Conservation (phyloP, 306 rosid genomes). For the Fragaria vesca region DNA sequence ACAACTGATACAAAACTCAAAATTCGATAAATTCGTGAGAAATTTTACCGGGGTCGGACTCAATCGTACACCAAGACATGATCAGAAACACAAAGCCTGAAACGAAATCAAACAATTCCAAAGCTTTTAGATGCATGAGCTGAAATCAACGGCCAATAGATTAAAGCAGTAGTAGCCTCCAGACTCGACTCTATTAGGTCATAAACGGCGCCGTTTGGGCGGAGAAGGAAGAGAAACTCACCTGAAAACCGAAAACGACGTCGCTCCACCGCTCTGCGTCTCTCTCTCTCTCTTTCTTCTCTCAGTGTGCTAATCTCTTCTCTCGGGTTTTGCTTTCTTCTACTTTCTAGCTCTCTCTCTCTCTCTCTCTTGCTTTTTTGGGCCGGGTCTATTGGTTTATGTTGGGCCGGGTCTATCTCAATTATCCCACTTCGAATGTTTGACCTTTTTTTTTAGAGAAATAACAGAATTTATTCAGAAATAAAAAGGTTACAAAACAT, state of each 20-base stretch:
- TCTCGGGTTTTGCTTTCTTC: background rate
- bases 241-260: conserved; percentile 6
- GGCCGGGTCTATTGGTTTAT: too few relatives aligned
- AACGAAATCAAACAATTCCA: background rate
- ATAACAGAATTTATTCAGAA: too few relatives aligned
- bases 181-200: background rate
- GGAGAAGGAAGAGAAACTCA: conserved; percentile 5
- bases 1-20: background rate
- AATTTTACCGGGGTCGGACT: conserved; percentile 90
- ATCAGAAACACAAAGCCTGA: conserved; percentile 42
- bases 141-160: background rate
- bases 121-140: background rate
- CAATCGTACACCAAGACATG: conserved; percentile 99
- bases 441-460: too few relatives aligned
- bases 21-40: background rate
- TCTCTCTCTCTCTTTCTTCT: background rate
- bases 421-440: too few relatives aligned
- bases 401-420: too few relatives aligned
- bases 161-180: background rate
- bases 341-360: too few relatives aligned
- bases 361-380: too few relatives aligned
- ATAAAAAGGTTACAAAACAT: too few relatives aligned
- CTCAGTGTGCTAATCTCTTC: background rate
- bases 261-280: background rate
- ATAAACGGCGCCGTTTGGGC: background rate